Base-by-base conservation (phyloP, 345 rosid species). In the Arabidopsis suecica region DNA sequence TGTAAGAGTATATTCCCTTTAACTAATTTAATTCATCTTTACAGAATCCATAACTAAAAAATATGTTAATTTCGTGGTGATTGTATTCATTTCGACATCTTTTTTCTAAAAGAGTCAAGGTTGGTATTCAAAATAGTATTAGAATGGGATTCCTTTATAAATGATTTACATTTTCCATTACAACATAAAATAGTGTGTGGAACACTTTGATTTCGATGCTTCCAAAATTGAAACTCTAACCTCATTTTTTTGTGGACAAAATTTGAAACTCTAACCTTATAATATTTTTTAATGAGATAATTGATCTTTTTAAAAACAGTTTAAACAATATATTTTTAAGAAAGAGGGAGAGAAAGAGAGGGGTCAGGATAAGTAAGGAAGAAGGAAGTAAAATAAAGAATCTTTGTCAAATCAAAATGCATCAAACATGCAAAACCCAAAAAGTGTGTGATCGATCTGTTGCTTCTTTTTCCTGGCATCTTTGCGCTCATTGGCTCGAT, bases 371-470 rank as follows among this genome's bases (percentile, higher is more conserved):
- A 75, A 51, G 54, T 54, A 65, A 81, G 38, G 7, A 55, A 78
- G 66, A 68, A 70, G 66, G 61, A 33, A 66, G 44, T 54, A 48
- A 40, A 23, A 1, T 25, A 36, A 57, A 53, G 76, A 59, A 55
- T 80, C 68, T 67, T 55, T 68, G 69, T 77, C 72, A 61, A 68
- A 73, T 77, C 57, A 73, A 72, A 66, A 36, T 49, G 72, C 61
- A 76, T 65, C 65, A 73, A 72, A 55, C 66, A 68, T 76, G 71
- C 59, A 38, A 60, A 49, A 61, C 63, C 38, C 40, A 51, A 20
- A 45, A 61, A 75, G 78, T 53, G 60, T 72, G 9, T 73, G 74
- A 50, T 60, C 71, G 64, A 62, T 69, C 65, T 62, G 80, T 38
- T 64, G 36, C 62, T 45, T 54, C 60, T 69, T 62, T 62, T 76